A percentile compares a stretch with the other conserved stretches of the same genome.
Evolutionary conservation across 495 filamentous ascomycete genomes (phyloP).

Genomic region (Cladorrhinum samala): DNA sequence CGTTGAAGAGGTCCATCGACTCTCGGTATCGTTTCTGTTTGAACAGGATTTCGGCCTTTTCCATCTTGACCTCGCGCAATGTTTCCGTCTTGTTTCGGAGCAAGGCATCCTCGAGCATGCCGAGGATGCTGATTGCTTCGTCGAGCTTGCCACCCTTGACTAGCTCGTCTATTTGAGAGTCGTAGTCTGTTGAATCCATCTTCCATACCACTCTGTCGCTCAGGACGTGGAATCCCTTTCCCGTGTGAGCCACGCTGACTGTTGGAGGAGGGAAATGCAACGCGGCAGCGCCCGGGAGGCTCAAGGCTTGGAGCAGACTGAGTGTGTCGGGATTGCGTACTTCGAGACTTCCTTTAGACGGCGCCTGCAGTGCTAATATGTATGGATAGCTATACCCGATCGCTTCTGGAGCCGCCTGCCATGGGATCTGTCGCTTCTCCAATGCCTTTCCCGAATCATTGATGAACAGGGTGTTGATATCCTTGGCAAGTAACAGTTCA

Average conservation of each 20-base stretch:
- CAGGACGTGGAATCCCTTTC: slow-evolving; percentile 85
- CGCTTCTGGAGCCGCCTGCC: slow-evolving; percentile 79
- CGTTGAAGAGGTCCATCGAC: slow-evolving; percentile 83
- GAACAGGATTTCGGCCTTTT: slow-evolving; percentile 84
- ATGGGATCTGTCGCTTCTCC: slow-evolving; percentile 82
- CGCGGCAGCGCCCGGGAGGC: slow-evolving; percentile 69
- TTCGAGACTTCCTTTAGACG: slow-evolving; percentile 80
- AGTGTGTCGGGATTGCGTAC: slow-evolving; percentile 89
- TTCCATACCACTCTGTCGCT: slow-evolving; percentile 91
- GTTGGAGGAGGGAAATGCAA: slow-evolving; percentile 93
- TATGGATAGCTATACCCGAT: slow-evolving; percentile 97
- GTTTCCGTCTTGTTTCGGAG: slow-evolving; percentile 75
- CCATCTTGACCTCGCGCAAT: slow-evolving; percentile 76
- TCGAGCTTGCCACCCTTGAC: slow-evolving; percentile 71
- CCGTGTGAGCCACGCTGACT: slow-evolving; percentile 84
- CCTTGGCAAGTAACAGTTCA: slow-evolving; percentile 83
- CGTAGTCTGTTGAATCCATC: slow-evolving; percentile 90
- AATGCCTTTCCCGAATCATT: slow-evolving; percentile 74
- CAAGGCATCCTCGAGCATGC: slow-evolving; percentile 87
- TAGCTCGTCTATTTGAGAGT: slow-evolving; percentile 82
- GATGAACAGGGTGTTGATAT: slow-evolving; percentile 92
- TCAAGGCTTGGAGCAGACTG: slow-evolving; percentile 76
- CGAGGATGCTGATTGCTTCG: slow-evolving; percentile 84
- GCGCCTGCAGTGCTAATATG: slow-evolving; percentile 75
- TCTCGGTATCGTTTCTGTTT: slow-evolving; percentile 74